phyloP scores from a whole-genome alignment of 305 asterid genomes.

The Petunia hybrid region DNA sequence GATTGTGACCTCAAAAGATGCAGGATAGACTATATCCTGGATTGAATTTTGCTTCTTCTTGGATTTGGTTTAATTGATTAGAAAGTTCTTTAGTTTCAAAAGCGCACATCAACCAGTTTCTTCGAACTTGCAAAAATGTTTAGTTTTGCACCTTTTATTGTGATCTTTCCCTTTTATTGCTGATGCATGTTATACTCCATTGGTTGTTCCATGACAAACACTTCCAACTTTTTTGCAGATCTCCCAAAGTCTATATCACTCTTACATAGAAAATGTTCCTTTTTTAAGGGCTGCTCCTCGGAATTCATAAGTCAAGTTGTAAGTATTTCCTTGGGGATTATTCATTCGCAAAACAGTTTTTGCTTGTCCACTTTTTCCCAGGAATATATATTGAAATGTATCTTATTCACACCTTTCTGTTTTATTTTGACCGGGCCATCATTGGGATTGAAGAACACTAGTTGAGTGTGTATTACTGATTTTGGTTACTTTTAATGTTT shows the following conservation, averaged over 20 bases:
- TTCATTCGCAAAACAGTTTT: neutral
- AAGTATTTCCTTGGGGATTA: conserved; percentile 44
- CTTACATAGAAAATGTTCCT: conserved; percentile 62
- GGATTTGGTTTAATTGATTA: too few relatives aligned
- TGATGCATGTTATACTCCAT: neutral
- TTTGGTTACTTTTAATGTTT: neutral
- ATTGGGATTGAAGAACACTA: neutral
- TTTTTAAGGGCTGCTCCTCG: conserved; percentile 77
- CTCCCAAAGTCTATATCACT: conserved; percentile 69
- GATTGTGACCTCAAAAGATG: too few relatives aligned
- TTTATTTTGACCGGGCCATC: neutral
- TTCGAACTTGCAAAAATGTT: too few relatives aligned
- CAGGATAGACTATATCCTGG: too few relatives aligned
- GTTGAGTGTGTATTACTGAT: too few relatives aligned
- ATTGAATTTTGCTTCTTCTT: too few relatives aligned
- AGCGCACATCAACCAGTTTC: too few relatives aligned
- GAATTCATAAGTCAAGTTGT: conserved; percentile 90
- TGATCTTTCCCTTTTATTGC: neutral
- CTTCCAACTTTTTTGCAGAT: conserved; percentile 54
- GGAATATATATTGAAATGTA: neutral
- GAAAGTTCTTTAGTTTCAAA: too few relatives aligned
- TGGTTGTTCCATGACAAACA: neutral
- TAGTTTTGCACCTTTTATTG: too few relatives aligned
- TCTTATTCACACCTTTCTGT: neutral
- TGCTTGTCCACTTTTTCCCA: too few relatives aligned